Conservation (phyloP, 768 basidiomycete genomes). For the Boletus insuetus region DNA sequence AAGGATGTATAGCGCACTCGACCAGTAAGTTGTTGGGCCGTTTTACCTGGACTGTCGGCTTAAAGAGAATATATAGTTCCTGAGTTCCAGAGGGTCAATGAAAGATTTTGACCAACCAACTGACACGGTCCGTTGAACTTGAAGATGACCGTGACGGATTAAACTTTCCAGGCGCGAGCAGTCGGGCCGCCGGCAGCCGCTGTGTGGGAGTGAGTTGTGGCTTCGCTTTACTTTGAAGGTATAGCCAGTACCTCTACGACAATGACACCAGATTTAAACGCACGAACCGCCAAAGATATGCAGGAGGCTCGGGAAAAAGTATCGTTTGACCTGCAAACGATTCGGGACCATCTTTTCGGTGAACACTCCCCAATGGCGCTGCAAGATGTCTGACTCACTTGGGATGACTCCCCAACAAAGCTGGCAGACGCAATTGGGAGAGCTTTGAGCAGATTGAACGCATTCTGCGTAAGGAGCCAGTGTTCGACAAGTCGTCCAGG, state of each 20-base stretch:
- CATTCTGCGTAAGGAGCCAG: slow-evolving; percentile 50
- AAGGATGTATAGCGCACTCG: too few species aligned
- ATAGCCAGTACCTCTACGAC: neutral
- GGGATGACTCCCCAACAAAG: slow-evolving; percentile 30
- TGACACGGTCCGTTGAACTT: too few species aligned
- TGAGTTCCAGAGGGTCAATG: too few species aligned
- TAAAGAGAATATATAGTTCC: too few species aligned
- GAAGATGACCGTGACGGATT: too few species aligned
- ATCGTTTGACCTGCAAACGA: slow-evolving; percentile 40
- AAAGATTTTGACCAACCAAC: too few species aligned
- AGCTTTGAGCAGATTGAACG: slow-evolving; percentile 42
- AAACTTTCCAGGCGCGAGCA: too few species aligned
- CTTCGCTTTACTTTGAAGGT: too few species aligned
- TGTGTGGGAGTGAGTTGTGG: too few species aligned
- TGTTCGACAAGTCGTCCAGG: slow-evolving; percentile 60
- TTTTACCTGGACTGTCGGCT: too few species aligned
- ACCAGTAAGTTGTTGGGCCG: too few species aligned
- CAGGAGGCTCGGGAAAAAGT: slow-evolving; percentile 42
- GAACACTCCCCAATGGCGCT: slow-evolving; percentile 15
- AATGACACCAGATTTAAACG: slow-evolving; percentile 33
- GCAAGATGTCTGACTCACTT: neutral
- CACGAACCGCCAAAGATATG: slow-evolving; percentile 54
- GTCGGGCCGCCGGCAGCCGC: neutral
- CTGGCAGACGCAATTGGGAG: slow-evolving; percentile 50
- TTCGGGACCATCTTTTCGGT: slow-evolving; percentile 54